phyloP scores from a whole-genome alignment of 2,329 filamentous ascomycete genomes.

The Colletotrichum higginsianum region DNA sequence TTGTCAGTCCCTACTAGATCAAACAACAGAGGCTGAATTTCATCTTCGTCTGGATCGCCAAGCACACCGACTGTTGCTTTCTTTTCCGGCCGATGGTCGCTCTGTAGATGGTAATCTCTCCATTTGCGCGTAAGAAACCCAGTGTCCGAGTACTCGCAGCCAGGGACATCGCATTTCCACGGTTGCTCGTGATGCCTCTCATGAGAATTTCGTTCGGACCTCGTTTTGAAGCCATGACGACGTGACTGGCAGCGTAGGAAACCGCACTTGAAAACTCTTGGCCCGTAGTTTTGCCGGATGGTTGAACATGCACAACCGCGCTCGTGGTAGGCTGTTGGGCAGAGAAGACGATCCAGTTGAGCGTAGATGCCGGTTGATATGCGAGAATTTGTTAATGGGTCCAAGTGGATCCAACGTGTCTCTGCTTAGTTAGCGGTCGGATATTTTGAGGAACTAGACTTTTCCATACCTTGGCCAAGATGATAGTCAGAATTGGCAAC shows the following conservation, averaged over 20 bases:
- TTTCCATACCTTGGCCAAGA: too few relatives aligned
- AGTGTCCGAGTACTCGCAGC: neutral
- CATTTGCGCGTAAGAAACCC: neutral
- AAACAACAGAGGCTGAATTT: neutral
- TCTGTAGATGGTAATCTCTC: too few relatives aligned
- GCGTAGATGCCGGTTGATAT: neutral
- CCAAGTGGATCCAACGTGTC: neutral
- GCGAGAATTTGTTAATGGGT: neutral
- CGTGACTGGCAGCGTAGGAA: neutral
- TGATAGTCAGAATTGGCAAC: too few relatives aligned
- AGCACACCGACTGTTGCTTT: neutral
- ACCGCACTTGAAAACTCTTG: neutral
- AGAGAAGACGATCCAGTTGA: neutral
- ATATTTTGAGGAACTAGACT: too few relatives aligned
- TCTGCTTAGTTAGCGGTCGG: neutral
- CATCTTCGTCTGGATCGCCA: too few relatives aligned
- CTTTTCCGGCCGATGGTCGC: neutral
- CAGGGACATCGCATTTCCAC: neutral
- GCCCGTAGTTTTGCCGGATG: neutral
- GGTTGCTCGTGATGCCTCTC: neutral
- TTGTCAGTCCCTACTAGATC: neutral
- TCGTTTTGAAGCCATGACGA: neutral
- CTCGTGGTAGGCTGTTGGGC: neutral
- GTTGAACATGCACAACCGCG: neutral
- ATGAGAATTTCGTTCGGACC: neutral